Conservation (phyloP, 345 rosid genomes). For the Syzygium grande region DNA sequence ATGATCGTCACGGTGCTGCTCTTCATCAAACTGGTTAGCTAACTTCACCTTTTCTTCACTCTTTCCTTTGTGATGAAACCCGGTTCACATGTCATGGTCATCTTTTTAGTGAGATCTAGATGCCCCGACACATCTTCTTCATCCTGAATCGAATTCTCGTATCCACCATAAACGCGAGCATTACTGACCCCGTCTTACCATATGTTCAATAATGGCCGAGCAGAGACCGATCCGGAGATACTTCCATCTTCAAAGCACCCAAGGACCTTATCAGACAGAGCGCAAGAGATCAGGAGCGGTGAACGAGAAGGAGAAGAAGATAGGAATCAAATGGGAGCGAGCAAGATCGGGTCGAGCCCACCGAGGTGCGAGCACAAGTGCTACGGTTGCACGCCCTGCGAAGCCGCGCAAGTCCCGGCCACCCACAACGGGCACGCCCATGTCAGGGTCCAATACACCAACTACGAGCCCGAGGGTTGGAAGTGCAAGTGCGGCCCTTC, state of each 20-base stretch:
- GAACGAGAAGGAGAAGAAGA: neutral
- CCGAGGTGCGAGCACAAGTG: constrained; percentile 78
- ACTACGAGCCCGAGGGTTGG: constrained; percentile 86
- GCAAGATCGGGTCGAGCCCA: constrained; percentile 67
- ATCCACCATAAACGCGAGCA: neutral
- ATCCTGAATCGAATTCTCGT: neutral
- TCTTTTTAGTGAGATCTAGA: neutral
- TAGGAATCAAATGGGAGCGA: constrained; percentile 2
- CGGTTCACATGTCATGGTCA: neutral
- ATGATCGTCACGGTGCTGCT: neutral
- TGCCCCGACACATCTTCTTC: neutral
- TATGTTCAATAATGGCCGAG: neutral
- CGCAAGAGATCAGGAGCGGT: neutral
- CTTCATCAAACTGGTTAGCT: constrained; percentile 34
- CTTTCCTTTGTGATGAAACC: neutral
- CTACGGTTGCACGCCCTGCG: constrained; percentile 68
- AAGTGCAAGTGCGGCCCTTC: constrained; percentile 78
- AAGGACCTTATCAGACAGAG: neutral
- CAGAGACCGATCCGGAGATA: neutral
- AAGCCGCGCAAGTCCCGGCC: constrained; percentile 67
- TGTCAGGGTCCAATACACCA: constrained; percentile 43
- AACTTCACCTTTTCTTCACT: neutral
- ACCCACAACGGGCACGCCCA: constrained; percentile 12
- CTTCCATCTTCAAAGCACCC: neutral
- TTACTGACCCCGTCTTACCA: neutral